Base-by-base conservation (phyloP, 495 filamentous ascomycete species). In the Penicillium paxilli region DNA sequence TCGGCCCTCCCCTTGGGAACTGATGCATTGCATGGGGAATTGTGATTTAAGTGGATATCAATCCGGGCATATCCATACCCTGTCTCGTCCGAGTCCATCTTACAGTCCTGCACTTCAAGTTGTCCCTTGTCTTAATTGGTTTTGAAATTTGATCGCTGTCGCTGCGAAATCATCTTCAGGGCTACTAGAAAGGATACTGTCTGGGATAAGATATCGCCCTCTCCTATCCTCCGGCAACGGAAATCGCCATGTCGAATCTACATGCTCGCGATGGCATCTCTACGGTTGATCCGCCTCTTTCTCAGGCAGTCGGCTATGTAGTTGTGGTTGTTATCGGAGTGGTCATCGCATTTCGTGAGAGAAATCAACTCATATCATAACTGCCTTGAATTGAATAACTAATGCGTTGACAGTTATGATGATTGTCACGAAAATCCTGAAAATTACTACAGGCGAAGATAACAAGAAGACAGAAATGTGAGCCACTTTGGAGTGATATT, bases 401-500 rank as follows among this genome's bases (percentile, higher is more conserved):
- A 10, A 49, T 38, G n/a, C 20, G 28, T 9, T 1, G 10, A 25
- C 35, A 73, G 68, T 57, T 16, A 74, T 74, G 69, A 74, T 74
- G 69, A 10, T 68, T 7, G 51, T 68, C 6, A 67, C 66, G 1
- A 66, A 64, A 6, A 22, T 73, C 1, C 47, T 74, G 21, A 74
- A 71, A 45, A 69, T 58, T 32, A 75, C 72, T 0, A 58, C 64
- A 1, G 69, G 68, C 6, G 71, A 75, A 38, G 71, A 75, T 33
- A 75, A 75, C 26, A 58, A 67, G 35, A 75, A 71, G 48, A 75
- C 71, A 0, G 72, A 75, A 55, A 75, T 72, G 69, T 75, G 64
- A 8, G 41, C 14, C 17, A 6, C 9, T 2, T 16, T 38, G 26
- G 26, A 11, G 26, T n/a, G n/a, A 5, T 32, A 32, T 32, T 32